Percentiles rank a stretch among this genome's conserved stretches.
These are phyloP conservation scores for Ambrosia trifida DNA, from an alignment of 129 eudicot genomes.

Conservation along the genomic window DNA sequence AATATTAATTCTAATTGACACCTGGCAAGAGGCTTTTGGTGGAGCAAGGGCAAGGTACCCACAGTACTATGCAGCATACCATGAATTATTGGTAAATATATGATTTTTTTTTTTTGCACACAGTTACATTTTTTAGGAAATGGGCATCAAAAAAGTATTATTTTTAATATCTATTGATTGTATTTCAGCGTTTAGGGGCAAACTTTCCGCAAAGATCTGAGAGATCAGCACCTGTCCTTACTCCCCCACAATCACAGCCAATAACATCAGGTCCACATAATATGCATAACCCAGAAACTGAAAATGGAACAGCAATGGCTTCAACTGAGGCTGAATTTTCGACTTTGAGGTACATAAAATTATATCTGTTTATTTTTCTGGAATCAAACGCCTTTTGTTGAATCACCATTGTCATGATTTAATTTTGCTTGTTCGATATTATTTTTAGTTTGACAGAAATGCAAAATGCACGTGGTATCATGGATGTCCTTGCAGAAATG, in stretches of 20 bases:
- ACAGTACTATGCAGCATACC: slow-evolving; percentile 84
- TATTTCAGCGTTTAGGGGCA: slow-evolving; percentile 82
- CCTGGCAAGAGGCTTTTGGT: slow-evolving; percentile 99
- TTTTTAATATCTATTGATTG: not conserved
- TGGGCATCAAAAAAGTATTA: not conserved
- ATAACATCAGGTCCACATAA: slow-evolving; percentile 64
- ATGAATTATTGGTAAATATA: slow-evolving; percentile 75
- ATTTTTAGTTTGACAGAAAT: slow-evolving; percentile 75
- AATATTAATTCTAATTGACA: slow-evolving; percentile 79
- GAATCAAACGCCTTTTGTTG: not conserved
- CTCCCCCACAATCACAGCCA: slow-evolving; percentile 96
- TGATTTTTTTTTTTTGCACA: not conserved
- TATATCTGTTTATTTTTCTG: not conserved
- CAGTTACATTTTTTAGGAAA: not conserved
- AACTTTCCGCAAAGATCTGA: slow-evolving; percentile 84
- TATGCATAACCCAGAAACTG: slow-evolving; percentile 47
- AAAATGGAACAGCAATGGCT: slow-evolving; percentile 47
- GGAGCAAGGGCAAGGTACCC: slow-evolving; percentile 95
- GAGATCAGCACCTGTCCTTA: slow-evolving; percentile 78
- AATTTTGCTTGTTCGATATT: not conserved
- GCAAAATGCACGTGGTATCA: slow-evolving; percentile 94
- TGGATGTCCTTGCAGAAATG: slow-evolving; percentile 99
- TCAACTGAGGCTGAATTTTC: slow-evolving; percentile 85
- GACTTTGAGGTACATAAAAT: slow-evolving; percentile 62
- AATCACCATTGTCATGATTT: not conserved